Percentiles rank a stretch among this genome's conserved stretches.
These are phyloP conservation scores for Colletotrichum shisoi DNA, from an alignment of 2,329 filamentous ascomycete genomes.

Conservation along the genomic window DNA sequence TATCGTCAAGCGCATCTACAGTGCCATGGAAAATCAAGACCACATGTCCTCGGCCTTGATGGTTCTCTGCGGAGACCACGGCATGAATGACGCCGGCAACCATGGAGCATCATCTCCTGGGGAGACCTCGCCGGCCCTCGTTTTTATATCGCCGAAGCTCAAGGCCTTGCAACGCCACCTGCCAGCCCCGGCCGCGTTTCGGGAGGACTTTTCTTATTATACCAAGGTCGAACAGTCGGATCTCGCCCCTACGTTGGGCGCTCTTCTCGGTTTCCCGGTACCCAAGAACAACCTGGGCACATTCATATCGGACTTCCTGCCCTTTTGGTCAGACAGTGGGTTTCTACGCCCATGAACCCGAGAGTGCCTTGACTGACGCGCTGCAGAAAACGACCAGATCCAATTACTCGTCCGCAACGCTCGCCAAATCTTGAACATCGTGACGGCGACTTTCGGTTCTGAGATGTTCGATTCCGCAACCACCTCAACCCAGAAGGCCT, in stretches of 20 bases:
- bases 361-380: conserved; percentile 41
- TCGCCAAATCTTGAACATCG: conserved; percentile 78
- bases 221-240: conserved; percentile 90
- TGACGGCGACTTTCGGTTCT: conserved; percentile 73
- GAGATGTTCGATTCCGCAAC: conserved; percentile 53
- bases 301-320: conserved; percentile 80
- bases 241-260: conserved; percentile 86
- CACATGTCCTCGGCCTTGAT: conserved; percentile 82
- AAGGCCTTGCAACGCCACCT: conserved; percentile 59
- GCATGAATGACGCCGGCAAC: conserved; percentile 99
- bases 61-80: conserved; percentile 90
- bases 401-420: conserved; percentile 80
- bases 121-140: conserved; percentile 89
- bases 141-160: conserved; percentile 89
- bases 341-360: conserved; percentile 1
- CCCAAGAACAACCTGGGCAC: conserved; percentile 90
- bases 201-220: conserved; percentile 84
- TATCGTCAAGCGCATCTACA: conserved; percentile 78
- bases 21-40: conserved; percentile 72
- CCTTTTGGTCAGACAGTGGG: conserved; percentile 75
- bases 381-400: conserved; percentile 61
- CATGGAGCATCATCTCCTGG: conserved; percentile 93
- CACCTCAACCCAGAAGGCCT: conserved; percentile 41
- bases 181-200: conserved; percentile 64
- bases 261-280: conserved; percentile 84